Base-by-base conservation (phyloP, 352 stramenopile species). In the Globisporangium ultimum region DNA sequence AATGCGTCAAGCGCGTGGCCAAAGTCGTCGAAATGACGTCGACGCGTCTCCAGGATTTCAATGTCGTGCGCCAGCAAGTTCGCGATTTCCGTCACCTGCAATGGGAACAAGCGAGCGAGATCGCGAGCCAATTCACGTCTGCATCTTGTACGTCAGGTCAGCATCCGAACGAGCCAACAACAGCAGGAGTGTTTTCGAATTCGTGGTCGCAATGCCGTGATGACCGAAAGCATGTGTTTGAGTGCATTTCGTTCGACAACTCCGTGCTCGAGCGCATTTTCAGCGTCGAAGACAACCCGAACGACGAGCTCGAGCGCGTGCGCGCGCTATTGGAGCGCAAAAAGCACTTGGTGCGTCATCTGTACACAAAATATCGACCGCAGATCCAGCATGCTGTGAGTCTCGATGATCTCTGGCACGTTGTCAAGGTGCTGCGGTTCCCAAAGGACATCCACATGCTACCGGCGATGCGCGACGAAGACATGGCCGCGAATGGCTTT, bases 321-420 rank as follows among this genome's bases (percentile, higher is more conserved):
- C 65, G 67, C 13, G n/a, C 18, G 14, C 53, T 76, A 1, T 69
- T 92, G 9, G 72, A 90, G 65, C 71, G 70, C 10, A 72, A 88
- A 38, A 74, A 87, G 60, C 51, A 72, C n/a, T 18, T 74, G 10
- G 64, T 92, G 49, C 78, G 76, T 0, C 67, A 78, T 36, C 36
- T 92, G 21, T 92, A 91, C 68, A 71, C 68, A 18, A 76, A 71
- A 43, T 64, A 78, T 47, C 68, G 70, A 2, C 24, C 63, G 2
- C 68, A 74, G 4, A 64, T 73, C 18, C 67, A 66, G 14, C 67
- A 88, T 53, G 82, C 74, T 6, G 60, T 83, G 53, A 88, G 64
- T 24, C 65, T 90, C 11, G 80, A 89, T 18, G 82, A 88, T 32
- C 50, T 92, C 10, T 92, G 80, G 78, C 82, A 88, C 42, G 53